Evolutionary conservation across 2,329 filamentous ascomycete genomes (phyloP).

Genomic region (Malbranchea cinnamomea): DNA sequence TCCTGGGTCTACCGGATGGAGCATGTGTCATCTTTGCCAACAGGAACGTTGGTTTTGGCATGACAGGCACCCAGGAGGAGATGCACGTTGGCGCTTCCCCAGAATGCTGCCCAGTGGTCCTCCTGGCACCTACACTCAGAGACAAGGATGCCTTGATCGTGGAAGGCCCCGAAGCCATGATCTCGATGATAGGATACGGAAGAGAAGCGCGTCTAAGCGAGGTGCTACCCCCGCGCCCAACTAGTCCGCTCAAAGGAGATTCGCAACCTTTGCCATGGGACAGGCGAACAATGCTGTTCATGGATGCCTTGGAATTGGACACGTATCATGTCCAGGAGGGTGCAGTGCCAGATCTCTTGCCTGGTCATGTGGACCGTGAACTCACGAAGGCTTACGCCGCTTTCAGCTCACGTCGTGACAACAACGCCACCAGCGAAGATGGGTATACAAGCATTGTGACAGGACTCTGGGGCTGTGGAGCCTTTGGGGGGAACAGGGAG

Average conservation of each 20-base stretch:
- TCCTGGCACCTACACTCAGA: slow-evolving; percentile 4
- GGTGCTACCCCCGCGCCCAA: neutral
- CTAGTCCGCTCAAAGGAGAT: neutral
- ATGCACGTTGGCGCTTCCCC: slow-evolving; percentile 6
- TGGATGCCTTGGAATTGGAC: slow-evolving; percentile 8
- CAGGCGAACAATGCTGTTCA: slow-evolving; percentile 7
- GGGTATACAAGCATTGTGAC: slow-evolving; percentile 6
- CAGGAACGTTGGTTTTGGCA: slow-evolving; percentile 8
- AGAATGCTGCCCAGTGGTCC: slow-evolving; percentile 6
- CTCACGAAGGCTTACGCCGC: slow-evolving; percentile 6
- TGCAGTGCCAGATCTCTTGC: slow-evolving; percentile 7
- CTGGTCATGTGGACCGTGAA: slow-evolving; percentile 7
- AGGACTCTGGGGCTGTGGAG: slow-evolving; percentile 9
- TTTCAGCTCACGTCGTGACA: slow-evolving; percentile 1
- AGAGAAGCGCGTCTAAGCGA: slow-evolving; percentile 4
- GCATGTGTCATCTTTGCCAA: slow-evolving; percentile 9
- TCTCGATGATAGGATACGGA: slow-evolving; percentile 6
- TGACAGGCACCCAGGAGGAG: slow-evolving; percentile 8
- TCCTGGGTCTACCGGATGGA: slow-evolving; percentile 7
- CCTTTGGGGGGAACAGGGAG: slow-evolving; percentile 8
- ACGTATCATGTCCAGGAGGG: slow-evolving; percentile 1
- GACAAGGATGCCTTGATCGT: slow-evolving; percentile 7
- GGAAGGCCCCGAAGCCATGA: slow-evolving; percentile 7
- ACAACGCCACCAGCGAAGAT: neutral
- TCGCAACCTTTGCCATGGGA: slow-evolving; percentile 3